Evolutionary conservation across 2,329 filamentous ascomycete species (phyloP).

Genomic region (Trichoderma koningiopsis): DNA sequence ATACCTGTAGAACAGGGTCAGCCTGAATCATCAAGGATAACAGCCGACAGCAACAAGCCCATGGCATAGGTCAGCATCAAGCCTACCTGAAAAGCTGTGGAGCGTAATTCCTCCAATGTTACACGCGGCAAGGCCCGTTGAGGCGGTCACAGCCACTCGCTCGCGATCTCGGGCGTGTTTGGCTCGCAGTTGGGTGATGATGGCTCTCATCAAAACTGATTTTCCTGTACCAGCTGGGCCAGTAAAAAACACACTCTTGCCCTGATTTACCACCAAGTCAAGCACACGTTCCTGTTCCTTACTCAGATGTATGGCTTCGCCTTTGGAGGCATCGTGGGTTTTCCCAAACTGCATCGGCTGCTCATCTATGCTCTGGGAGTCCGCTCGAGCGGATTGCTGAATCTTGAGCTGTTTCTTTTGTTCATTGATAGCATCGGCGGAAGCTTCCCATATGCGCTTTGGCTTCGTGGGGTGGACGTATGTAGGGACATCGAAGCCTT

Average conservation of each 20-base stretch:
- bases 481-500: not conserved
- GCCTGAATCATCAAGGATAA: not conserved
- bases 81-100: conserved; percentile 82
- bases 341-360: conserved; percentile 2
- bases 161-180: conserved; percentile 79
- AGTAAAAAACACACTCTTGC: conserved; percentile 95
- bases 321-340: conserved; percentile 40
- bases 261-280: conserved; percentile 75
- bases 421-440: conserved; percentile 73
- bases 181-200: conserved; percentile 76
- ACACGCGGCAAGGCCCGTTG: conserved; percentile 92
- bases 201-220: conserved; percentile 90
- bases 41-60: not conserved
- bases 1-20: conserved; percentile 51
- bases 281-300: conserved; percentile 84
- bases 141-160: conserved; percentile 88
- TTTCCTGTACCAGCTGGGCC: conserved; percentile 96
- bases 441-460: conserved; percentile 67
- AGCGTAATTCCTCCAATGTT: conserved; percentile 95
- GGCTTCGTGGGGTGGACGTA: conserved; percentile 40
- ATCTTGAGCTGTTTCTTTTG: conserved; percentile 74
- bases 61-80: not conserved
- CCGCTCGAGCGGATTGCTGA: conserved; percentile 45
- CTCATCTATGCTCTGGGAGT: conserved; percentile 32
- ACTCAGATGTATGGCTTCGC: conserved; percentile 69